Evolutionary conservation across 1,284 basidiomycete genomes (phyloP), one percentile per base, ranked within the genome.

Genomic region (Heterobasidion parviporum): DNA sequence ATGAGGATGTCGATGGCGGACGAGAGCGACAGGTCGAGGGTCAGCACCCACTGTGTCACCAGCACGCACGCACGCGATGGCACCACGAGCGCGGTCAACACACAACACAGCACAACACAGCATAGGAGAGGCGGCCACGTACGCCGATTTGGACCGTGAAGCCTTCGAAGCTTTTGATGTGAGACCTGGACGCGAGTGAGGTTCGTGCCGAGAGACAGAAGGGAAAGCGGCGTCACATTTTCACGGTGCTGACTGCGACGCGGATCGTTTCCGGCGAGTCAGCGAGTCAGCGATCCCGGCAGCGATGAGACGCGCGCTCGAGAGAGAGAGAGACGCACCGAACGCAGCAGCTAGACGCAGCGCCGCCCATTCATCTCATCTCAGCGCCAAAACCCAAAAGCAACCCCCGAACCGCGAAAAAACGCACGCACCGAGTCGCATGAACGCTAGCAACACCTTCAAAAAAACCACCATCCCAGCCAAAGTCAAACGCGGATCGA

Each of bases 1-100:
- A 82, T 75, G 35, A 81, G 59, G 34, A 81, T 57, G 56, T 82
- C 81, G 9, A 77, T 67, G 2, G 68, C 66, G 0, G 75, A 72
- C 1, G 79, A 80, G 34, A 81, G 62, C 0, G 74, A 64, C 3
- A 81, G 70, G 2, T 81, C 82, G 3, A 72, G 67, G 0, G 81
- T 81, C 57, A 81, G 79, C 12, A 78, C 68, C 73, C 76, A 78
- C 72, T 75, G 36, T 43, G 57, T 41, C 15, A 15, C 15, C 38
- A 41, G 15, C 8, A 15, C 18, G 18, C 18, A n/a, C n/a, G 26
- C 26, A 52, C 18, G 8, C 14, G 5, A n/a, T 4, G 10, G 3
- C 33, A 35, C n/a, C 33, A 20, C 6, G 8, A 15, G 3, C 16
- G 32, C 18, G 16, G 48, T 18, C 18, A 14, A 7, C 48, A 20